Evolutionary conservation across 768 basidiomycete species (phyloP), one percentile per base, ranked within the genome.

Genomic region (Aureoboletus auriporus): DNA sequence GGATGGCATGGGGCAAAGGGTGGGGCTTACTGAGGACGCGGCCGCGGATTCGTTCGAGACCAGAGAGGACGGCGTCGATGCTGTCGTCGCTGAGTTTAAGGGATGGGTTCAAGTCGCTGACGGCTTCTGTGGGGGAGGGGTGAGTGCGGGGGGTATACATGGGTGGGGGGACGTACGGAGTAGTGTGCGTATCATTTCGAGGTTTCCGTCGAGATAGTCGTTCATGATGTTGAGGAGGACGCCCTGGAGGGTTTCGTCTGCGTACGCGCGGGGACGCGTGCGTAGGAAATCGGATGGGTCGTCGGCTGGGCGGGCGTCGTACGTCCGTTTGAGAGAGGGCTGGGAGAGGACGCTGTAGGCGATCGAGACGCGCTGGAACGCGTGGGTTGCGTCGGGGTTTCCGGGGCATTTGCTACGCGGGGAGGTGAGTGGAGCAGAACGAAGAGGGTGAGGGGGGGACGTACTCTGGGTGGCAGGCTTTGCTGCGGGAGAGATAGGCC

Each of bases 301-400:
- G 20, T 71, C 67, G 9, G 72, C 63, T 0, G 75, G 75, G 33
- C 75, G 77, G 42, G 68, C 69, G 61, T 93, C 91, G 61, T 93
- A 93, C 30, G 77, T 54, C 12, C 81, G 77, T 54, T 81, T 78
- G 6, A 83, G 78, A 12, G 79, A 71, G 1, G 91, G 86, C 45
- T 83, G 82, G 57, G 83, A 85, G 49, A 93, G 80, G 8, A 89
- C 80, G 54, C 86, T 78, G 57, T 92, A 93, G 2, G 91, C 90
- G 13, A 89, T 79, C 6, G 87, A 84, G 5, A 93, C 84, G 57
- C 86, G 87, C 62, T 93, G 91, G 63, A 93, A 93, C 1, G 91
- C 91, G 16, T 79, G 72, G 0, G 91, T 93, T 14, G 91, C 86
- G 39, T 84, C 77, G 5, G 84, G 80, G 59, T 84, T 82, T 17